Evolutionary conservation across 192 early-diverging fungal species (phyloP), one percentile per base, ranked within the genome.

Genomic region (Powellomyces hirtus): DNA sequence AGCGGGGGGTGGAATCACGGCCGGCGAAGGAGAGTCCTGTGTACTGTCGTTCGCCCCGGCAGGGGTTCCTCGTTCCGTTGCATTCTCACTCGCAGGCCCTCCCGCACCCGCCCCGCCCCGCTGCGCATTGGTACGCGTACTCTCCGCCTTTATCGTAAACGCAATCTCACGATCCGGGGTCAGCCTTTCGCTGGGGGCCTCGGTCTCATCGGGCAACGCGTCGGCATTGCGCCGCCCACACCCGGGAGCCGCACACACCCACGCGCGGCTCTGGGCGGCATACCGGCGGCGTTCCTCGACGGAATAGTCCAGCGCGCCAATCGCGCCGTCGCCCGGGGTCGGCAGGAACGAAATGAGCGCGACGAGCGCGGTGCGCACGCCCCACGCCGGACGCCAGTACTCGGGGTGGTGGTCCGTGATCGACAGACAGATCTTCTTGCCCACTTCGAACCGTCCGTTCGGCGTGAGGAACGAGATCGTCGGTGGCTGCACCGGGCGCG

Each of bases 301-400:
- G n/a, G 80, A 80, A 24, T 81, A 85, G 37, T 92, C 90, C 13
- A 95, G 64, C 0, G 89, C 88, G 26, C 93, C 95, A 31, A 94
- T 88, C 7, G 90, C 91, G 4, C 84, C 84, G 73, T 92, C 89
- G 8, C 89, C 86, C 59, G 89, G 77, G 0, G 94, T 97, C 45
- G 94, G 92, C 74, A 98, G 84, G 63, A 96, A 98, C 30, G 88
- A 89, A 70, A 95, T 85, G 20, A 98, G 75, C 0, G 91, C 96
- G 4, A 92, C 84, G 40, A 98, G 68, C 4, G 96, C 94, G 7
- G 91, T 94, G 11, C 93, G 89, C 35, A 98, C 91, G 13, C 94
- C 95, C 96, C 96, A 98, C 11, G 94, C 92, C 4, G 97, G 97
- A 64, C 94, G 87, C 95, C 97, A 97, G 59, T 84, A 89, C 73